Percentiles rank a stretch among this genome's conserved stretches.
These are phyloP conservation scores for Micractinium sp. DNA, from an alignment of 139 green algal species.

Conservation along the genomic window DNA sequence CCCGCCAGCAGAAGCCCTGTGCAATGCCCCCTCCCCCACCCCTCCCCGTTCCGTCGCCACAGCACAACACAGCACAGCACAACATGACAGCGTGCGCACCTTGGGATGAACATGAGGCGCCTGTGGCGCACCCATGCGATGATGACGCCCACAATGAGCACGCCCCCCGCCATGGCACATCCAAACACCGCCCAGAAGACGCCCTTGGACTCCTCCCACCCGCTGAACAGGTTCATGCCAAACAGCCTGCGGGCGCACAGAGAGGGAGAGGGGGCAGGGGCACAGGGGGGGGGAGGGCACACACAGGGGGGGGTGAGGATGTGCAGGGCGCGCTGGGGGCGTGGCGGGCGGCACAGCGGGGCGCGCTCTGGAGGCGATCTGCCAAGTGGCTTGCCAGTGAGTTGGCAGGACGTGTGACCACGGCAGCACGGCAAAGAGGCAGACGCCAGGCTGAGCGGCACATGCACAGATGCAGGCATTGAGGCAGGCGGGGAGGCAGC, in stretches of 20 bases:
- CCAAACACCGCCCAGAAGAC: not conserved
- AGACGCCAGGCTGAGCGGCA: not conserved
- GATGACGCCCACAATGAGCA: not conserved
- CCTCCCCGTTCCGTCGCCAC: no score
- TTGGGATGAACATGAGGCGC: constrained; percentile 14
- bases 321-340: not conserved
- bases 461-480: not conserved
- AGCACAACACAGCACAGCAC: no score
- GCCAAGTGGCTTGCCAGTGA: no score
- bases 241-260: not conserved
- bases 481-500: not conserved
- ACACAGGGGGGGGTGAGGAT: not conserved
- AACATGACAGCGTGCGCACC: no score
- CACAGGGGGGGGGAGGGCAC: not conserved
- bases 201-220: not conserved
- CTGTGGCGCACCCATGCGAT: constrained; percentile 4
- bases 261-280: not conserved
- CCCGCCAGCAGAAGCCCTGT: no score
- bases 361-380: no score
- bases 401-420: not conserved
- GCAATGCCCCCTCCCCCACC: no score
- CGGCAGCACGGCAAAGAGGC: not conserved
- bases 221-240: constrained; percentile 23
- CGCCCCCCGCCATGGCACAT: not conserved
- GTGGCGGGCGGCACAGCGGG: no score